Evolutionary conservation across 2,329 filamentous ascomycete species (phyloP), one percentile per base, ranked within the genome.

Genomic region (Monosporascus sp.): DNA sequence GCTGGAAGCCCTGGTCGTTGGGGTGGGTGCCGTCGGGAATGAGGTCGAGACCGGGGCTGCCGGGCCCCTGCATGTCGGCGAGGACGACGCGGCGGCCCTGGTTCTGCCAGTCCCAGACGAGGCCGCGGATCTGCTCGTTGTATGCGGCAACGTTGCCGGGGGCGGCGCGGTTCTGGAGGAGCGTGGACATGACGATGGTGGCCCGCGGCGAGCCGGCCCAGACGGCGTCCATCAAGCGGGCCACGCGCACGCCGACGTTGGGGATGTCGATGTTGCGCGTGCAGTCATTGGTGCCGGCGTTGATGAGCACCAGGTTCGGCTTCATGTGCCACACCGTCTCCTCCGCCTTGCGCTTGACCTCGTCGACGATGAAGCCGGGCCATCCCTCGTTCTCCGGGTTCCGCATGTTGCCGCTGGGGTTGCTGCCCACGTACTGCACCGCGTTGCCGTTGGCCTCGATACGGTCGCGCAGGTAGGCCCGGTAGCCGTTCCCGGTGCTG

Each of bases 241-340:
- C 50, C 49, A 66, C 50, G 16, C 62, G 58, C 19, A 48, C 50
- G n/a, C 55, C 56, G 7, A 56, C 55, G 41, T 61, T 58, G 19
- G 49, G 47, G 7, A 56, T 53, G 40, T 65, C 55, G 47, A 56
- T 56, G n/a, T 56, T 49, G 52, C 64, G 63, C 24, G 61, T 51
- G 37, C 64, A 65, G 51, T 68, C 64, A 48, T 68, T 68, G 19
- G 64, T 63, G 4, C 65, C 65, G 16, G 62, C 60, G 46, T 67
- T 62, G n/a, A 68, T 52, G 14, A 64, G 48, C 41, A 67, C 61
- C 14, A 67, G 49, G 48, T 68, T 64, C 6, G 65, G 65, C 45
- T 55, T 57, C 38, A 57, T 54, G 2, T 51, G 11, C 2, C 58
- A 50, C n/a, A 64, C 57, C 35, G 58, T 61, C 3, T 48, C 14